Evolutionary conservation across 2,329 filamentous ascomycete species (phyloP).

Genomic region (Neurospora sp.): DNA sequence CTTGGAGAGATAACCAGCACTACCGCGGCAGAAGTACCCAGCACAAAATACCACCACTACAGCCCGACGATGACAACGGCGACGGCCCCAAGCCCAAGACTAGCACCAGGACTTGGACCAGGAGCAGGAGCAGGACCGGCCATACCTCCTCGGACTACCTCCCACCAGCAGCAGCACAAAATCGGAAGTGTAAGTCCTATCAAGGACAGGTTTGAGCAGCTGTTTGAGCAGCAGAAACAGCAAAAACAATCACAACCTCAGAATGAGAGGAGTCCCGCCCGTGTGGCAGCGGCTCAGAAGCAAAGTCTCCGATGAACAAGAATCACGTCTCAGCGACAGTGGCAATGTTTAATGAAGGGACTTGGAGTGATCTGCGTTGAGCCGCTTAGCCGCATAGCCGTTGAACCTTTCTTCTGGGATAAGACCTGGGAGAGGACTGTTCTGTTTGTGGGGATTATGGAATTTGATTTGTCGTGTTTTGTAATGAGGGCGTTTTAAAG

Average conservation of each 20-base stretch:
- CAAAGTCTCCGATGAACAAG: not conserved
- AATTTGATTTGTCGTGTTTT: not conserved
- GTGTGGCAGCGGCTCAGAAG: not conserved
- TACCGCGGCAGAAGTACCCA: not conserved
- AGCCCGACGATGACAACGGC: not conserved
- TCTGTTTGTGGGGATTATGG: not conserved
- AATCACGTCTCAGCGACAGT: not conserved
- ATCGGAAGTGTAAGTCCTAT: not conserved
- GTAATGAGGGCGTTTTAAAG: not conserved
- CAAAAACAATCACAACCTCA: not conserved
- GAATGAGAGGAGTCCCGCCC: not conserved
- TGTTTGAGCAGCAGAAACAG: not conserved
- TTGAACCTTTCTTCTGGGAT: not conserved
- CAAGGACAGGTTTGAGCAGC: not conserved
- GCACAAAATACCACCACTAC: not conserved
- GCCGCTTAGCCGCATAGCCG: not conserved
- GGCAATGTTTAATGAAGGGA: not conserved
- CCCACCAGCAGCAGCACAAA: not conserved
- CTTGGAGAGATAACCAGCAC: not conserved
- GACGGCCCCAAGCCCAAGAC: not conserved
- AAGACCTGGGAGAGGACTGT: not conserved
- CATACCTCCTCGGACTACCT: not conserved
- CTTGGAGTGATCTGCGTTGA: not conserved
- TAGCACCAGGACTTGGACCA: not conserved
- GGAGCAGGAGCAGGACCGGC: not conserved